Percentiles rank a stretch among this genome's conserved stretches.
Evolutionary conservation across 2,329 filamentous ascomycete species (phyloP).

Genomic region (Corniculantispora saksenae): DNA sequence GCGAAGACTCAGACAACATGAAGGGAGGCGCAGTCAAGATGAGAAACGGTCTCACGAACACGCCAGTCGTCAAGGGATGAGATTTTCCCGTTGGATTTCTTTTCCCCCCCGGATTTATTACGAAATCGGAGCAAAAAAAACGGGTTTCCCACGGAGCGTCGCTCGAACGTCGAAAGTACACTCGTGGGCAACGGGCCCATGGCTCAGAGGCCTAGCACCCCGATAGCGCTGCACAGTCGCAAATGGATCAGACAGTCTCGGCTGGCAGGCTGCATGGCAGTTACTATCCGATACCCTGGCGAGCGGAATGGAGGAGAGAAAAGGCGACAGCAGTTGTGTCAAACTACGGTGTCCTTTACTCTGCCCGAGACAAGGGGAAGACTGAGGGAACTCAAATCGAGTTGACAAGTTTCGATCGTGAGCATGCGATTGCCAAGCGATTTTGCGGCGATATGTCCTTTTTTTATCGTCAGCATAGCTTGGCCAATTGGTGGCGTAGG

Average conservation of each 20-base stretch:
- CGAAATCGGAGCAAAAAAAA: background rate
- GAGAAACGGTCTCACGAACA: background rate
- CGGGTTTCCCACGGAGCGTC: background rate
- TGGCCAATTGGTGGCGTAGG: background rate
- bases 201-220: background rate
- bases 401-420: background rate
- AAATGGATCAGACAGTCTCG: background rate
- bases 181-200: background rate
- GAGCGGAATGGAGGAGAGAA: background rate
- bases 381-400: background rate
- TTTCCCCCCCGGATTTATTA: background rate
- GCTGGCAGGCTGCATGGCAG: background rate
- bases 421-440: background rate
- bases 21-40: background rate
- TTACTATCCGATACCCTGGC: background rate
- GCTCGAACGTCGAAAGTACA: background rate
- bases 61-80: background rate
- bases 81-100: background rate
- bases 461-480: background rate
- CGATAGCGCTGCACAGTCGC: background rate
- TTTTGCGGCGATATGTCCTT: background rate
- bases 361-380: background rate
- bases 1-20: background rate
- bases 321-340: too few species aligned
- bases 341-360: too few species aligned